These are phyloP conservation scores for Candida maltosa DNA, from an alignment of 805 yeast species.

Conservation along the genomic window DNA sequence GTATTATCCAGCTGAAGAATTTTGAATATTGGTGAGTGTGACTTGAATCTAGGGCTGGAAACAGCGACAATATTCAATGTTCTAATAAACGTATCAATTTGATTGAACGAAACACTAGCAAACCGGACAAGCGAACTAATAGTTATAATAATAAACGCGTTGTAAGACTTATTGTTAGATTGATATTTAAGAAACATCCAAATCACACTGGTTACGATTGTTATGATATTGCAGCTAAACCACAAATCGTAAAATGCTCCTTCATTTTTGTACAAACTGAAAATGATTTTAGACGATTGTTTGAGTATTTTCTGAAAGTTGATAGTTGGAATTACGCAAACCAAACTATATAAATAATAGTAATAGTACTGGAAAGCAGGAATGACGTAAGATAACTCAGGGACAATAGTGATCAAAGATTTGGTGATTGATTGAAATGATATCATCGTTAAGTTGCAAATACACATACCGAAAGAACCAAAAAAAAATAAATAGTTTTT, in stretches of 20 bases:
- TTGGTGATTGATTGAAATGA: neutral
- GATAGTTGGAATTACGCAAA: too few relatives aligned
- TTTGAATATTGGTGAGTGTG: neutral
- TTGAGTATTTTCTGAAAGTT: too few relatives aligned
- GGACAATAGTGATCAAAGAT: neutral
- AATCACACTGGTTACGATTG: constrained; percentile 1
- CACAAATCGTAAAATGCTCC: constrained; percentile 6
- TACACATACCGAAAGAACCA: too few relatives aligned
- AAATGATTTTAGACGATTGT: neutral
- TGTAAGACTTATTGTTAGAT: neutral
- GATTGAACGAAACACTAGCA: neutral
- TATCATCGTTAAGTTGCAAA: too few relatives aligned
- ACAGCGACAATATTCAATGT: neutral
- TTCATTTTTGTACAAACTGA: constrained; percentile 1
- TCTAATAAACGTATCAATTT: neutral
- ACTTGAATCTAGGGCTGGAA: constrained; percentile 1
- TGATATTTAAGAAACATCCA: constrained; percentile 2
- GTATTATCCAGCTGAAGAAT: constrained; percentile 4
- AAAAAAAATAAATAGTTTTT: too few relatives aligned
- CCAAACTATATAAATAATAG: too few relatives aligned
- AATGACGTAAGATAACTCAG: constrained; percentile 1
- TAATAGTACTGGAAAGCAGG: constrained; percentile 2
- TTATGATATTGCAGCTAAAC: constrained; percentile 5
- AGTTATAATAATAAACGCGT: constrained; percentile 3
- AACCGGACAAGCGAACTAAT: constrained; percentile 1